These are phyloP conservation scores for Cyclotella atomus DNA, from an alignment of 108 stramenopile species.

Conservation along the genomic window DNA sequence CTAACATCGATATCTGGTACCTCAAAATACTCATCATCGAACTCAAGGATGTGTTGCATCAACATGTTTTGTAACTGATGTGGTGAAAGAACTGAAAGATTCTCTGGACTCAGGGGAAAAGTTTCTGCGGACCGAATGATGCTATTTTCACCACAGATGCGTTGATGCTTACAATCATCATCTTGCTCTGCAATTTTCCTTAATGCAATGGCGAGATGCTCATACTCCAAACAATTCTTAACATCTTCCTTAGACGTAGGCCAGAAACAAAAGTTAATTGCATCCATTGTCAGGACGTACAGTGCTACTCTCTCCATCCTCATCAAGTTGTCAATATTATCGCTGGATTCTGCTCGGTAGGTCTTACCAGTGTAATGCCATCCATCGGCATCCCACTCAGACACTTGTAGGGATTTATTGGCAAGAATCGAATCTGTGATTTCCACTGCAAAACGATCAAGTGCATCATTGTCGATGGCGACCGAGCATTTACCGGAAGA, in stretches of 20 bases:
- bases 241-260: conserved; percentile 41
- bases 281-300: conserved; percentile 89
- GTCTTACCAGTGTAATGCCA: conserved; percentile 81
- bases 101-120: conserved; percentile 67
- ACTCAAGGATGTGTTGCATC: conserved; percentile 43
- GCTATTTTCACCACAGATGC: neutral
- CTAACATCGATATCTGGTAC: conserved; percentile 68
- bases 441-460: conserved; percentile 35
- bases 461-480: conserved; percentile 32
- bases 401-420: conserved; percentile 35
- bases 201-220: conserved; percentile 82
- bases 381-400: conserved; percentile 86
- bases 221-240: conserved; percentile 82
- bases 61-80: conserved; percentile 49
- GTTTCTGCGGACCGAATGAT: conserved; percentile 25
- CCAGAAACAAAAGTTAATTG: conserved; percentile 97
- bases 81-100: conserved; percentile 59
- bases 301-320: conserved; percentile 76
- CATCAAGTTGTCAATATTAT: conserved; percentile 22
- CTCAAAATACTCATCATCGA: conserved; percentile 16
- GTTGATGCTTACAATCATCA: conserved; percentile 38
- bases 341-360: conserved; percentile 24
- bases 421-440: conserved; percentile 23
- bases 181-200: conserved; percentile 71
- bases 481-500: conserved; percentile 15